Percentiles rank a stretch among this genome's conserved stretches.
These are phyloP conservation scores for Thuidium tamariscinum DNA, from an alignment of 225 moss, liverwort and hornwort genomes.

Conservation along the genomic window DNA sequence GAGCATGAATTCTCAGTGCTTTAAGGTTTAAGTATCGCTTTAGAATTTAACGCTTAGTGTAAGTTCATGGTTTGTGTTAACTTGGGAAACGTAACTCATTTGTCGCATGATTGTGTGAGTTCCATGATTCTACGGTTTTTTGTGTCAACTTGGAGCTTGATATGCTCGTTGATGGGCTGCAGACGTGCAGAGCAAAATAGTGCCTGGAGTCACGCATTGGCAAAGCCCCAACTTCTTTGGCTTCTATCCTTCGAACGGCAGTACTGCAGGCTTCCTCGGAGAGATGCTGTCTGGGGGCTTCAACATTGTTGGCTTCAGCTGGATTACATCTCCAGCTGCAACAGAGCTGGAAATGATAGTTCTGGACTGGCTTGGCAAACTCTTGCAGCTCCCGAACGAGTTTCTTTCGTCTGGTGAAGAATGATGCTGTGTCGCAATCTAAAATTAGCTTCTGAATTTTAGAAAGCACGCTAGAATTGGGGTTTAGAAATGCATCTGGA, in stretches of 20 bases:
- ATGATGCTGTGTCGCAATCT: not conserved
- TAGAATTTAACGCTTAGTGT: not conserved
- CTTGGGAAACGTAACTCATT: not conserved
- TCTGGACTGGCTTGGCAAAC: slow-evolving; percentile 81
- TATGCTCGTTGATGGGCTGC: not conserved
- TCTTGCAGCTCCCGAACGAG: slow-evolving; percentile 54
- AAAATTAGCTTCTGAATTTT: not conserved
- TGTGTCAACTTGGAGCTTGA: not conserved
- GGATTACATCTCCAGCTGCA: slow-evolving; percentile 81
- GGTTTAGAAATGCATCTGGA: not conserved
- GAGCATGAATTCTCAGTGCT: not conserved
- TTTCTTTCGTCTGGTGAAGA: slow-evolving; percentile 52
- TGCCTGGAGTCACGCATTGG: slow-evolving; percentile 81
- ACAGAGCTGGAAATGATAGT: slow-evolving; percentile 80
- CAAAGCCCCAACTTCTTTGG: slow-evolving; percentile 87
- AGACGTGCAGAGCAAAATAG: slow-evolving; percentile 46
- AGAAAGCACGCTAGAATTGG: not conserved
- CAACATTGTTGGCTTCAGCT: slow-evolving; percentile 66
- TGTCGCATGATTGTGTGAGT: not conserved
- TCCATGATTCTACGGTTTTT: not conserved
- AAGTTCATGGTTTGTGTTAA: not conserved
- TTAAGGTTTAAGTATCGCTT: not conserved
- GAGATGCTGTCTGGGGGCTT: slow-evolving; percentile 78
- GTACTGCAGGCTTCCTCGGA: slow-evolving; percentile 63
- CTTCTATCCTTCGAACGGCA: slow-evolving; percentile 52